Evolutionary conservation across 768 basidiomycete genomes (phyloP), one percentile per base, ranked within the genome.

Genomic region (Naematelia encephala): DNA sequence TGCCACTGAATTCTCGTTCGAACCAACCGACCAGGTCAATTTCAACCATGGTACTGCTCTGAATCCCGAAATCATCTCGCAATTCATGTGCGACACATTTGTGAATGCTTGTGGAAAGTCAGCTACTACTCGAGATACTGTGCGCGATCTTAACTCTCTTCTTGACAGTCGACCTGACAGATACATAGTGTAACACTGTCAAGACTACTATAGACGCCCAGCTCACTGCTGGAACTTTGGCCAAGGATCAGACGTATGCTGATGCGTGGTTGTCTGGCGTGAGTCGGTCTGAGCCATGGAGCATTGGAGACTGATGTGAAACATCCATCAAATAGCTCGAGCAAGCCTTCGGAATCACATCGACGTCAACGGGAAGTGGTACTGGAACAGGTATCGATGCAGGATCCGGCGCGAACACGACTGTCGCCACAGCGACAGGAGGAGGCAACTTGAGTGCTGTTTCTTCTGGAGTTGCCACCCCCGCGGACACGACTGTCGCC

Each of bases 21-120:
- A 61, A 43, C 67, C 67, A 16, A 57, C 67, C 25, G 67, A 71
- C 59, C 49, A 54, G 14, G 39, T 29, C 42, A 57, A 63, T 22
- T 72, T 68, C 64, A 58, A 59, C 26, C 70, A 72, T 42, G 67
- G 62, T 4, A 46, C 65, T 8, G 70, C 70, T 1, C 63, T 72
- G 25, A 67, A 72, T 53, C 67, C 67, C 14, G 53, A 55, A 11
- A 66, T 71, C 52, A 61, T 66, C 54, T 42, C 60, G n/a, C 51
- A 61, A 30, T 61, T 58, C 50, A 66, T 66, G 67, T 72, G 70
- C 51, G 63, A 68, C 51, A 68, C 64, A 8, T 68, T 72, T 30
- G 70, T 68, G 29, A 72, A 72, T 46, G 65, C 62, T 13, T 72
- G 70, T 54, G 70, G 59, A 4, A 62, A 59, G 27, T 61, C 62